Conservation (phyloP, 805 yeast genomes). For the Barnettozyma botsteinii region DNA sequence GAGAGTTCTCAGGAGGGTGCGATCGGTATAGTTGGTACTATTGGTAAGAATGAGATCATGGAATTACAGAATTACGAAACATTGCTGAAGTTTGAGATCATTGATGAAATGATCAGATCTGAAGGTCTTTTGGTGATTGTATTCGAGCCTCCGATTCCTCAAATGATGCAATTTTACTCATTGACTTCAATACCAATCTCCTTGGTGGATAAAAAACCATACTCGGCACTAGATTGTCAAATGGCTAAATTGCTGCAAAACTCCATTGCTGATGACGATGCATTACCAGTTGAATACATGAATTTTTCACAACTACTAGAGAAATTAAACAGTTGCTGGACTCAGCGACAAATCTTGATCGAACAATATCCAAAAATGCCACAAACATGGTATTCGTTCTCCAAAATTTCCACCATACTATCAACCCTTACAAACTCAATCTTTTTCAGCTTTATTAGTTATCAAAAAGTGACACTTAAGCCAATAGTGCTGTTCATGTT, state of each 20-base stretch:
- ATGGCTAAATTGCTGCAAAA: not conserved
- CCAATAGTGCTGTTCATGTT: slow-evolving; percentile 11
- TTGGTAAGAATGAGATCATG: not conserved
- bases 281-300: too few species aligned
- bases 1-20: not conserved
- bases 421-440: not conserved
- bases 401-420: not conserved
- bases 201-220: slow-evolving; percentile 26
- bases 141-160: slow-evolving; percentile 69
- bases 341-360: slow-evolving; percentile 10
- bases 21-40: not conserved
- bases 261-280: not conserved
- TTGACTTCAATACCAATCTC: slow-evolving; percentile 66
- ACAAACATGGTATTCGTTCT: slow-evolving; percentile 12
- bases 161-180: slow-evolving; percentile 71
- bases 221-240: not conserved
- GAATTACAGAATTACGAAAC: not conserved
- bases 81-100: not conserved
- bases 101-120: slow-evolving; percentile 1
- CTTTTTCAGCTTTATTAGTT: not conserved
- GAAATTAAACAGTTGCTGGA: slow-evolving; percentile 19
- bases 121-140: slow-evolving; percentile 33
- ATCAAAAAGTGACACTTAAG: slow-evolving; percentile 7
- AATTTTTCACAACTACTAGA: slow-evolving; percentile 9
- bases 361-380: slow-evolving; percentile 13